Evolutionary conservation across 345 rosid genomes (phyloP).

Genomic region (Moricandia moricandioides): DNA sequence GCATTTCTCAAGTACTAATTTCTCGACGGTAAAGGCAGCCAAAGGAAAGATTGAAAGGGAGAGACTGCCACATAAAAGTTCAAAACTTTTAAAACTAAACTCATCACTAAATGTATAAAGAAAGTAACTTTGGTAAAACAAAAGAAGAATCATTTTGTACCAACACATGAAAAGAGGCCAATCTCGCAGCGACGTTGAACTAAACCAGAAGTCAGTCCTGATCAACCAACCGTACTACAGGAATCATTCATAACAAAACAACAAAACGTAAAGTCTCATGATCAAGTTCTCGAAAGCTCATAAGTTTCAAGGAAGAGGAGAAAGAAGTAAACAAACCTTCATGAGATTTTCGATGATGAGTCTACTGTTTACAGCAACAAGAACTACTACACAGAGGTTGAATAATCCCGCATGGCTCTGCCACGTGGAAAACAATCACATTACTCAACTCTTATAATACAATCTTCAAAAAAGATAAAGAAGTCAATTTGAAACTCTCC

Average conservation of each 20-base stretch:
- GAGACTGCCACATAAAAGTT: constrained; percentile 51
- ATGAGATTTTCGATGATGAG: constrained; percentile 90
- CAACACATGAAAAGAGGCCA: constrained; percentile 99
- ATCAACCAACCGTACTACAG: constrained; percentile 97
- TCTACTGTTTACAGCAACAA: constrained; percentile 93
- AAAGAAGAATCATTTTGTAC: constrained; percentile 37
- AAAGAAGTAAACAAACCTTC: constrained; percentile 56
- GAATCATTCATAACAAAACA: constrained; percentile 13
- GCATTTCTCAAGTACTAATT: constrained; percentile 54
- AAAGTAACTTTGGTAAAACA: neutral
- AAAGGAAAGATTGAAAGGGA: constrained; percentile 79
- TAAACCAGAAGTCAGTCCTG: constrained; percentile 87
- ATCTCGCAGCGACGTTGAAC: constrained; percentile 79
- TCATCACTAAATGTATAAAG: neutral
- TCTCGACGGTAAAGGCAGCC: constrained; percentile 77
- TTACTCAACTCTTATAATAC: neutral
- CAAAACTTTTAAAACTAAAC: neutral
- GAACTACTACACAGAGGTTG: constrained; percentile 95
- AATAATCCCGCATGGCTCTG: constrained; percentile 99
- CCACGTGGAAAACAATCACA: constrained; percentile 14
- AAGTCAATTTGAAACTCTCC: neutral
- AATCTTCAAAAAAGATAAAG: neutral
- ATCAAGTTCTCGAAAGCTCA: neutral
- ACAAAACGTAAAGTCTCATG: neutral
- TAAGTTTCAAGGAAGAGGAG: neutral